Evolutionary conservation across 1,284 basidiomycete genomes (phyloP).

Genomic region (Fistulinella staudtii): DNA sequence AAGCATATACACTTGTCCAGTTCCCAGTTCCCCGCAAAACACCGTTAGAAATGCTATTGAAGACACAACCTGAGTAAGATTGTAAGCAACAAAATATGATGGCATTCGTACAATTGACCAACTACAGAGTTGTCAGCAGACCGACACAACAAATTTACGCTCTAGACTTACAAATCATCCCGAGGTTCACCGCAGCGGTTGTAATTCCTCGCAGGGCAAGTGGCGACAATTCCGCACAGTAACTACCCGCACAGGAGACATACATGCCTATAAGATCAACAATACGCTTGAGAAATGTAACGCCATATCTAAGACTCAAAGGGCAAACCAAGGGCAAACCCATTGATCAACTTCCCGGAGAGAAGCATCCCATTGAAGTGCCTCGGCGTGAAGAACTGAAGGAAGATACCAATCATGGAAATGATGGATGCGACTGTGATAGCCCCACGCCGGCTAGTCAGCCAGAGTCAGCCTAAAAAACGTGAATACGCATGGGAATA

Average conservation of each 20-base stretch:
- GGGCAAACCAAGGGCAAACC: constrained; percentile 24
- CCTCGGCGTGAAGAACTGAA: constrained; percentile 25
- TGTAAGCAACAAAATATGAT: neutral
- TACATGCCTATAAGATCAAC: constrained; percentile 21
- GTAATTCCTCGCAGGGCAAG: constrained; percentile 29
- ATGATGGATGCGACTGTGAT: constrained; percentile 19
- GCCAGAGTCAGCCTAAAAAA: no score
- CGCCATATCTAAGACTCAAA: neutral
- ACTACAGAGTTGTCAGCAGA: constrained; percentile 8
- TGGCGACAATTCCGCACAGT: constrained; percentile 31
- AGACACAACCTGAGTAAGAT: neutral
- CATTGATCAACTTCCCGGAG: constrained; percentile 27
- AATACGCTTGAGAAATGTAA: neutral
- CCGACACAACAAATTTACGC: no score
- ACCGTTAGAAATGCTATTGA: constrained; percentile 24
- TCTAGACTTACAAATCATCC: constrained; percentile 23
- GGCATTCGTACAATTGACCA: constrained; percentile 21
- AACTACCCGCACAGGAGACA: constrained; percentile 23
- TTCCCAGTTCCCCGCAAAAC: constrained; percentile 25
- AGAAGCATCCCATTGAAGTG: constrained; percentile 25
- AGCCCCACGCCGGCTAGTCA: constrained; percentile 20
- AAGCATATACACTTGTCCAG: constrained; percentile 19
- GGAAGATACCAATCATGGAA: constrained; percentile 23
- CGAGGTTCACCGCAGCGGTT: constrained; percentile 26
- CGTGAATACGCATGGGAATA: no score